These are phyloP conservation scores for Limtongozyma cylindracea DNA, from an alignment of 805 yeast genomes.

Conservation along the genomic window DNA sequence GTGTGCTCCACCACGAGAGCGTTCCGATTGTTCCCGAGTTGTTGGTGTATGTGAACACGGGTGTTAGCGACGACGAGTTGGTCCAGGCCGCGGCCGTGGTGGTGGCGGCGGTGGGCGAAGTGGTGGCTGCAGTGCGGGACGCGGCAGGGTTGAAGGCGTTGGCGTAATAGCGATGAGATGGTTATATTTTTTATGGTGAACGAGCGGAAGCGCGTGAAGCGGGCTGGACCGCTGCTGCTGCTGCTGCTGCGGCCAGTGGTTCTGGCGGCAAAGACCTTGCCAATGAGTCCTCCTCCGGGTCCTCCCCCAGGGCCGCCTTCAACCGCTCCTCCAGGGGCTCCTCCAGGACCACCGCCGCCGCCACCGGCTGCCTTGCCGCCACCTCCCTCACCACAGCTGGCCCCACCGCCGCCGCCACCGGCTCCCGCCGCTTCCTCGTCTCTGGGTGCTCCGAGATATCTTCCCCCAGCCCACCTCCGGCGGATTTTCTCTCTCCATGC, in stretches of 20 bases:
- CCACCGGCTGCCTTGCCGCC: neutral
- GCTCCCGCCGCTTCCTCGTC: neutral
- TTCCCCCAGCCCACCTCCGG: slow-evolving; percentile 87
- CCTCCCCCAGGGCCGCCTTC: neutral
- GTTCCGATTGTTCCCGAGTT: slow-evolving; percentile 11
- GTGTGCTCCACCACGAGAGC: neutral
- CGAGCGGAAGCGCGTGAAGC: too few relatives aligned
- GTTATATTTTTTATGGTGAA: too few relatives aligned
- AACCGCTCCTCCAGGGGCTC: neutral
- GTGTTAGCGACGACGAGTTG: slow-evolving; percentile 7
- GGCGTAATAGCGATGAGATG: too few relatives aligned
- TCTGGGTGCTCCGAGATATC: slow-evolving; percentile 7
- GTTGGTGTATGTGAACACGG: slow-evolving; percentile 8
- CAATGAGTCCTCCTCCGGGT: neutral
- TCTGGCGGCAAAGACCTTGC: too few relatives aligned
- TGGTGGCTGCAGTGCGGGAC: too few relatives aligned
- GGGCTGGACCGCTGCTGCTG: too few relatives aligned
- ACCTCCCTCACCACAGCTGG: neutral
- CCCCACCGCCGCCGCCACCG: neutral
- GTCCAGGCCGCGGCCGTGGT: slow-evolving; percentile 5
- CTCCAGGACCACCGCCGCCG: neutral
- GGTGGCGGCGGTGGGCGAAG: slow-evolving; percentile 4
- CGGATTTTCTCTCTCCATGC: slow-evolving; percentile 67
- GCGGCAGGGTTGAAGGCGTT: too few relatives aligned
- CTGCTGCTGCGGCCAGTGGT: too few relatives aligned